Base-by-base conservation (phyloP, 2,329 filamentous ascomycete genomes). In the Xylaria sp. region DNA sequence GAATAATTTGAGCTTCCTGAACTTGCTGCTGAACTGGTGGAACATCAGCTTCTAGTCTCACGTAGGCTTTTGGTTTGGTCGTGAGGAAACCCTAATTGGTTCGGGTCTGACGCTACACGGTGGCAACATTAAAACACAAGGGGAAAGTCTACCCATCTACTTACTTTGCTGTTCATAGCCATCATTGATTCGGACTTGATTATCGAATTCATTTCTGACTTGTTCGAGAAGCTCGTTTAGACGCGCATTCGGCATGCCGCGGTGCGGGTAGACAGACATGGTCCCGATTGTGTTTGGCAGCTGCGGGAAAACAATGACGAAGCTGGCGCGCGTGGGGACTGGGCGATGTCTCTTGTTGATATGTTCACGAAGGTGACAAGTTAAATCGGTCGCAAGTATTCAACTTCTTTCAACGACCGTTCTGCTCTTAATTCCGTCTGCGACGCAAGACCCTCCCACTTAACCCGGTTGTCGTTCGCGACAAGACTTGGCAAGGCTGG, bases 91-190 rank as follows among this genome's bases (percentile, higher is more conserved):
- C 9, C 11, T 34, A 22, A 56, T 44, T 41, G 17, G 4, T 45
- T 7, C 38, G 4, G 41, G 29, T 4, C 9, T 8, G 37, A 19
- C 19, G 7, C 40, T 44, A 13, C 13, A 44, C 42, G 37, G 19
- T 37, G 26, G 18, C 22, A 52, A 37, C 38, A 34, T 44, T 2
- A 26, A 17, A 56, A 43, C 21, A 24, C 38, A 9, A 18, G 50
- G 50, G 24, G 48, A 37, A n/a, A 46, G 20, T 45, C 26, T 42
- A 29, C 45, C 3, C 8, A 13, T 7, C 5, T 7, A 86, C 92
- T 81, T 86, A 97, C 93, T 89, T 72, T 96, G 92, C 72, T 93
- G 90, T 72, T 99, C 93, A 72, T 92, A 95, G 66, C 91, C 90
- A 71, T 91, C 91, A 62, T 86, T 89, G 65, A 90, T 86, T 62